Evolutionary conservation across 495 filamentous ascomycete genomes (phyloP).

Genomic region (Haplographium delicatum): DNA sequence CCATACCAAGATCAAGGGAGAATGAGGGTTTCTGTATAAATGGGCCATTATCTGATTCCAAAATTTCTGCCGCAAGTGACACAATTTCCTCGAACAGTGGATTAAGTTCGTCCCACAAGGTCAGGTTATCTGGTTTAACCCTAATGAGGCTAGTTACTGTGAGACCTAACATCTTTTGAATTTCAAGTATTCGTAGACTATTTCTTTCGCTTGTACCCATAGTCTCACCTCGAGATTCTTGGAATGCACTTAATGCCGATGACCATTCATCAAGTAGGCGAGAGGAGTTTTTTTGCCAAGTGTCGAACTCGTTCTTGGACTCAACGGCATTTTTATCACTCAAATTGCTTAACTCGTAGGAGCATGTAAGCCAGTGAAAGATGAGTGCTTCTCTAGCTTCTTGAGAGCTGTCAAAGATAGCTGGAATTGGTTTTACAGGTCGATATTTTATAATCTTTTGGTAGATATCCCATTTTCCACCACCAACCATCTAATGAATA

Average conservation of each 20-base stretch:
- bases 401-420: neutral
- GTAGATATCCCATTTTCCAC: constrained; percentile 1
- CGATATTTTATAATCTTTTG: neutral
- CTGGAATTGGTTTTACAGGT: neutral
- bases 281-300: neutral
- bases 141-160: neutral
- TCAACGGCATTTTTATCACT: neutral
- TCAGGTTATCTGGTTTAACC: neutral
- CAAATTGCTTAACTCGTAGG: neutral
- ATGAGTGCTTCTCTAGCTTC: constrained; percentile 10
- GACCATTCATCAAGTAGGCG: constrained; percentile 1
- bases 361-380: neutral
- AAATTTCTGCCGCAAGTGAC: neutral
- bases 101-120: constrained; percentile 5
- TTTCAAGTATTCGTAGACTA: neutral
- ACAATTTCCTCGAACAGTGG: constrained; percentile 8
- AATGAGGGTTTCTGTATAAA: constrained; percentile 4
- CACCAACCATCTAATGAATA: constrained; percentile 14
- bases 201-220: neutral
- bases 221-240: neutral
- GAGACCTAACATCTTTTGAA: constrained; percentile 2
- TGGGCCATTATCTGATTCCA: neutral
- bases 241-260: neutral
- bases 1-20: constrained; percentile 20
- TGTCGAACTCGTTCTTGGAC: neutral